A percentile compares a stretch with the other conserved stretches of the same genome.
Evolutionary conservation across 2,329 filamentous ascomycete species (phyloP).

Genomic region (Hypoxylon sp.): DNA sequence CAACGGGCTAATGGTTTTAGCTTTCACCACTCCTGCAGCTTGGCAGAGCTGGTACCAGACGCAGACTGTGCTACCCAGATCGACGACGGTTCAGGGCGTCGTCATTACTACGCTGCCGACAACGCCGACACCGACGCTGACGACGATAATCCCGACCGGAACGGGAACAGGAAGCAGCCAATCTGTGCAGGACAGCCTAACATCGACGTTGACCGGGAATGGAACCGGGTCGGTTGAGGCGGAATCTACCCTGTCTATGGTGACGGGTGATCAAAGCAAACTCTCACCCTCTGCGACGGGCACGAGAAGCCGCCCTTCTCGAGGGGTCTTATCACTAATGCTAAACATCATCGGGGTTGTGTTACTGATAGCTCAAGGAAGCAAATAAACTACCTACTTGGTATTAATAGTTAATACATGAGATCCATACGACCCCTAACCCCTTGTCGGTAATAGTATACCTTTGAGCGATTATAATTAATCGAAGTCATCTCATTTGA

Average conservation of each 20-base stretch:
- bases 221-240: not conserved
- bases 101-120: not conserved
- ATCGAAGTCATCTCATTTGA: not conserved
- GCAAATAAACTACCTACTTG: not conserved
- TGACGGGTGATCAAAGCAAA: not conserved
- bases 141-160: not conserved
- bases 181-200: slow-evolving; percentile 3
- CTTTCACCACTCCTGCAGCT: slow-evolving; percentile 18
- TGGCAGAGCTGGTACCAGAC: slow-evolving; percentile 37
- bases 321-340: not conserved
- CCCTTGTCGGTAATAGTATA: not conserved
- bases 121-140: not conserved
- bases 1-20: slow-evolving; percentile 7
- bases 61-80: slow-evolving; percentile 28
- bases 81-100: not conserved
- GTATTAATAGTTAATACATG: not conserved
- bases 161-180: not conserved
- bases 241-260: not conserved
- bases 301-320: not conserved
- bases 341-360: slow-evolving; percentile 6
- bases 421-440: not conserved
- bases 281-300: slow-evolving; percentile 13
- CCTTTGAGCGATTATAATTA: not conserved
- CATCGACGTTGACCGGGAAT: not conserved
- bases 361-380: slow-evolving; percentile 3